phyloP scores from a whole-genome alignment of 2,329 filamentous ascomycete genomes.

The Paracamarosporium sp. region DNA sequence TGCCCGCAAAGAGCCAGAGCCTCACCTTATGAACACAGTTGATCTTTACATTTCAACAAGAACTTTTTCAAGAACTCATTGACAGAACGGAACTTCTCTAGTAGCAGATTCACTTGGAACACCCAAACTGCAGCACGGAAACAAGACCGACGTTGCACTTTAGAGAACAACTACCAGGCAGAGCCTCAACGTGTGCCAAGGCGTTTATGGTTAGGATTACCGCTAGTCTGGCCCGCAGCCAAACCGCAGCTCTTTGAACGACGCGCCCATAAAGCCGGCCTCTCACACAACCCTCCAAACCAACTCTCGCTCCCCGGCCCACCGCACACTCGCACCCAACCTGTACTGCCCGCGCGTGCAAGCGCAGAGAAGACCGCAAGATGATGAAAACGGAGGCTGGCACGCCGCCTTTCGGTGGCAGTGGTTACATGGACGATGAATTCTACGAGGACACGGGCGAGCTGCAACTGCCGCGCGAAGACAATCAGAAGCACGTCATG shows the following conservation, averaged over 20 bases:
- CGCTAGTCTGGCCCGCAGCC: not conserved
- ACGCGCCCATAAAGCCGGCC: not conserved
- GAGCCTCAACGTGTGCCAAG: slow-evolving; percentile 4
- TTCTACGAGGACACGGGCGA: slow-evolving; percentile 54
- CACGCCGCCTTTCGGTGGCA: slow-evolving; percentile 32
- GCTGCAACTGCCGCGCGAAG: slow-evolving; percentile 42
- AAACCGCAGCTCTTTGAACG: not conserved
- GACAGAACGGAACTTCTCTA: too few species aligned
- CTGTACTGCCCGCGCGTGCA: not conserved
- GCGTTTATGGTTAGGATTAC: not conserved
- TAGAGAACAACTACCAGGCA: not conserved
- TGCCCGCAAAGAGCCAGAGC: too few species aligned
- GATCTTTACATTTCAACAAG: too few species aligned
- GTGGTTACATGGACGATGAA: slow-evolving; percentile 48
- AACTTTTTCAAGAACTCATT: too few species aligned
- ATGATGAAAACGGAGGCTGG: slow-evolving; percentile 44
- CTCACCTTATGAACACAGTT: too few species aligned
- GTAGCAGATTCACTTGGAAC: too few species aligned
- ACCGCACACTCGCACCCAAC: not conserved
- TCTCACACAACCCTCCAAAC: not conserved
- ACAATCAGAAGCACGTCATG: slow-evolving; percentile 40
- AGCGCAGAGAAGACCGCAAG: slow-evolving; percentile 29
- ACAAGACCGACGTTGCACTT: too few species aligned
- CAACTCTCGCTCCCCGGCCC: not conserved
- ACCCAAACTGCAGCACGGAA: too few species aligned